Conservation (phyloP, 768 basidiomycete species). For the Leucosporidium yakuticum region DNA sequence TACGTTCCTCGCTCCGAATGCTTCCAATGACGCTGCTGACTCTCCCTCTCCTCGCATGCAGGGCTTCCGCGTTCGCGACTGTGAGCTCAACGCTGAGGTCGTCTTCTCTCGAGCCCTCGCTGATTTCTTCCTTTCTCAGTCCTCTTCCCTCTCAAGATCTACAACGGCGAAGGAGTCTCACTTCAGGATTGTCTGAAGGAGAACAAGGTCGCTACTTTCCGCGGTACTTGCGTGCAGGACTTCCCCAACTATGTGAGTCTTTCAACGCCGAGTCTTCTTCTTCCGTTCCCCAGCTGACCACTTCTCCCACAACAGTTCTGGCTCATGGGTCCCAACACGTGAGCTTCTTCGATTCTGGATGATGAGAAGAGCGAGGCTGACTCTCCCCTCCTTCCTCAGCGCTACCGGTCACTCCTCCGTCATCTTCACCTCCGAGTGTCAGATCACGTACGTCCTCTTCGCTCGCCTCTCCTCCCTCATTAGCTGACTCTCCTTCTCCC, state of each 20-base stretch:
- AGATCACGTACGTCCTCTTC: constrained; percentile 19
- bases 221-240: constrained; percentile 12
- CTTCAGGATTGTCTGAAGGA: constrained; percentile 29
- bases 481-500: not conserved
- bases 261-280: not conserved
- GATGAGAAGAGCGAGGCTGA: not conserved
- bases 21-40: not conserved
- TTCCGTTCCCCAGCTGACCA: not conserved
- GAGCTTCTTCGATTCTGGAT: too few species aligned
- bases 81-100: not conserved
- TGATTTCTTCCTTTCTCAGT: constrained; percentile 2
- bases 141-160: constrained; percentile 32
- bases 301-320: constrained; percentile 14
- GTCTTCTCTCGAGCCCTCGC: not conserved
- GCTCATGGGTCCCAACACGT: constrained; percentile 36
- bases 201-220: constrained; percentile 27
- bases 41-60: not conserved
- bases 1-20: not conserved
- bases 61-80: constrained; percentile 32
- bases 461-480: not conserved
- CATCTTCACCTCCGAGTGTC: constrained; percentile 34
- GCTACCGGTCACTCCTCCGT: constrained; percentile 38
- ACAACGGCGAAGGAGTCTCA: constrained; percentile 28
- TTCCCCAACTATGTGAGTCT: constrained; percentile 30
- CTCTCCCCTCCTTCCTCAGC: not conserved